These are phyloP conservation scores for Excoecaria agallocha DNA, from an alignment of 345 rosid species.

Conservation along the genomic window DNA sequence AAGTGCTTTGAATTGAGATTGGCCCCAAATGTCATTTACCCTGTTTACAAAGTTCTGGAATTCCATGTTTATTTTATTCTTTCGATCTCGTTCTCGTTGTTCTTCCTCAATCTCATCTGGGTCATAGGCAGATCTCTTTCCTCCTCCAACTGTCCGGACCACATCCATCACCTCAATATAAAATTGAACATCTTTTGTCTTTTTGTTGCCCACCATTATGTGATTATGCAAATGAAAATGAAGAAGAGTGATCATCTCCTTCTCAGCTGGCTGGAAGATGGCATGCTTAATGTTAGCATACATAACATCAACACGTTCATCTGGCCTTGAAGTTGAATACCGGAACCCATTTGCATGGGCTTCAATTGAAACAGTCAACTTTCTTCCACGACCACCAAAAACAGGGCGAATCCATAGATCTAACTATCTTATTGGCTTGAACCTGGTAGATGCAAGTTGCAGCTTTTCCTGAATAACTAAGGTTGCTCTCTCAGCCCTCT, in stretches of 20 bases:
- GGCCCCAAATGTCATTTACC: constrained; percentile 85
- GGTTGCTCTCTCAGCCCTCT: constrained; percentile 89
- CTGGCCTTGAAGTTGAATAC: constrained; percentile 69
- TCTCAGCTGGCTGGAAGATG: constrained; percentile 93
- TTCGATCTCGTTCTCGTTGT: constrained; percentile 80
- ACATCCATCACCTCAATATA: constrained; percentile 91
- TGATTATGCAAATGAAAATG: constrained; percentile 92
- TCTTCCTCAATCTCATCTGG: constrained; percentile 97
- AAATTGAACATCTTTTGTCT: constrained; percentile 93
- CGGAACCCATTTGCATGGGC: constrained; percentile 84
- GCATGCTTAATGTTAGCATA: constrained; percentile 84
- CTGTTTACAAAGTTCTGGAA: constrained; percentile 78
- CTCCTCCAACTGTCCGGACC: constrained; percentile 87
- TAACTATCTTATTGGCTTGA: constrained; percentile 74
- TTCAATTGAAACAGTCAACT: constrained; percentile 80
- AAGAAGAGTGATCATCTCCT: constrained; percentile 81
- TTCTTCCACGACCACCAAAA: constrained; percentile 90
- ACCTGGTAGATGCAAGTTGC: constrained; percentile 60
- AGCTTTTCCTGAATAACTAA: constrained; percentile 87
- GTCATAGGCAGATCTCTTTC: constrained; percentile 88
- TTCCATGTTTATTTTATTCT: constrained; percentile 84
- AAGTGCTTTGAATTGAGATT: constrained; percentile 64
- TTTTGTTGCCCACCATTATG: constrained; percentile 92
- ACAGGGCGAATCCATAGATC: constrained; percentile 88
- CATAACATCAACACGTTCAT: constrained; percentile 84